These are phyloP conservation scores for Barnettozyma wickerhamii DNA, from an alignment of 805 yeast species.

Conservation along the genomic window DNA sequence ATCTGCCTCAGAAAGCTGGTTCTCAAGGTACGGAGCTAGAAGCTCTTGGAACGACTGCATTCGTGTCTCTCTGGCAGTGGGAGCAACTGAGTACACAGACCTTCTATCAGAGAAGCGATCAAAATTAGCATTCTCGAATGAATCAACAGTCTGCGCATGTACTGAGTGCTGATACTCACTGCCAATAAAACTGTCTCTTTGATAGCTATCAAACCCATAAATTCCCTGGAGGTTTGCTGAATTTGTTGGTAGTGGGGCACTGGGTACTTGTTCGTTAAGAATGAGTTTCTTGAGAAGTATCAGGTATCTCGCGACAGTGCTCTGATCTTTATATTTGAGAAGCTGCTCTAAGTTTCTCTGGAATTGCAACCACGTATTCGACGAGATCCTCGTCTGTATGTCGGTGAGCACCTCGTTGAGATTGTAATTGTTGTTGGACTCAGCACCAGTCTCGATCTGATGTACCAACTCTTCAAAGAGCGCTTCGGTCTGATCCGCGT, in stretches of 20 bases:
- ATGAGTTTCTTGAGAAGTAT: conserved; percentile 25
- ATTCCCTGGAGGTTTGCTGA: too few relatives aligned
- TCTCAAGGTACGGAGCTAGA: conserved; percentile 31
- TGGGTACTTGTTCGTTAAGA: neutral
- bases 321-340: conserved; percentile 25
- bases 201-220: conserved; percentile 1
- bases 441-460: conserved; percentile 15
- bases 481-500: conserved; percentile 11
- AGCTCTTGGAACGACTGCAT: conserved; percentile 26
- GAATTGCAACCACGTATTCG: conserved; percentile 30
- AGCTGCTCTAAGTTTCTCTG: conserved; percentile 30
- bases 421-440: neutral
- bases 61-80: conserved; percentile 8
- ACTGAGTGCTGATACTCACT: conserved; percentile 9
- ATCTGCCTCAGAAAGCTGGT: conserved; percentile 34
- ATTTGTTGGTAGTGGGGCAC: neutral
- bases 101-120: conserved; percentile 35
- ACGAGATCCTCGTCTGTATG: conserved; percentile 4
- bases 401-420: conserved; percentile 2
- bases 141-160: conserved; percentile 29
- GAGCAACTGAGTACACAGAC: conserved; percentile 29
- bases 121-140: conserved; percentile 32
- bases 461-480: conserved; percentile 17
- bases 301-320: conserved; percentile 34
- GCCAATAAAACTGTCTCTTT: conserved; percentile 7